Evolutionary conservation across 1,284 basidiomycete genomes (phyloP), one percentile per base, ranked within the genome.

Genomic region (Malassezia nana): DNA sequence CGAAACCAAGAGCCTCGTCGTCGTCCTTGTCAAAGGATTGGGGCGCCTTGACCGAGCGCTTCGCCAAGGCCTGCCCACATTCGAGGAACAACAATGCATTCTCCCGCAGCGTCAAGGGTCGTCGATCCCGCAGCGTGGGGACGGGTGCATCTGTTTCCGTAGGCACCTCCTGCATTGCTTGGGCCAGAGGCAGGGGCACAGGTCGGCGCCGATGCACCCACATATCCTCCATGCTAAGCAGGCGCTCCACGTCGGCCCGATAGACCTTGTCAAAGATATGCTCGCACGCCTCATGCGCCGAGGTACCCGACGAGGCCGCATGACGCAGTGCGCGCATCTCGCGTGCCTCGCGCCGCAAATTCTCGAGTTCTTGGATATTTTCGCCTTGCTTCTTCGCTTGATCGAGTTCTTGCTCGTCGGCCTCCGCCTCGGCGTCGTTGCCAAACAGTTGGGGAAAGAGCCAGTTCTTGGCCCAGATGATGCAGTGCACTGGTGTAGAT

Each of bases 381-480:
- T 92, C 89, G 30, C 89, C 89, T 50, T 87, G 82, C 64, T 85
- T 83, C 65, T 87, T 83, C 0, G 89, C 89, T 43, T 86, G 84
- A 62, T 89, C 86, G 3, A 92, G 78, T 70, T 92, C 89, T 0
- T 78, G 79, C 3, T 78, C 79, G 5, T 85, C 81, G 54, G 86
- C 83, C 68, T 89, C 87, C 54, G 89, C 86, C 72, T 89, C 86
- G 3, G 66, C 62, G 35, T 38, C 35, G 18, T 38, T 38, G 1
- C 92, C 92, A 66, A 94, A 95, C 6, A 96, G 76, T 76, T 95
- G n/a, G 0, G 53, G 83, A 63, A 98, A 83, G n/a, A 98, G 83
- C 77, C 96, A 98, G 64, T 83, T 91, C 75, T 98, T 99, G 28
- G 89, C 90, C 94, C 94, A 99, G 0, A 96, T 92, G 52, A 98